Percentiles rank a stretch among this genome's conserved stretches.
These are phyloP conservation scores for Aegilops longissima DNA, from an alignment of 176 grass and related monocot genomes.

Conservation along the genomic window DNA sequence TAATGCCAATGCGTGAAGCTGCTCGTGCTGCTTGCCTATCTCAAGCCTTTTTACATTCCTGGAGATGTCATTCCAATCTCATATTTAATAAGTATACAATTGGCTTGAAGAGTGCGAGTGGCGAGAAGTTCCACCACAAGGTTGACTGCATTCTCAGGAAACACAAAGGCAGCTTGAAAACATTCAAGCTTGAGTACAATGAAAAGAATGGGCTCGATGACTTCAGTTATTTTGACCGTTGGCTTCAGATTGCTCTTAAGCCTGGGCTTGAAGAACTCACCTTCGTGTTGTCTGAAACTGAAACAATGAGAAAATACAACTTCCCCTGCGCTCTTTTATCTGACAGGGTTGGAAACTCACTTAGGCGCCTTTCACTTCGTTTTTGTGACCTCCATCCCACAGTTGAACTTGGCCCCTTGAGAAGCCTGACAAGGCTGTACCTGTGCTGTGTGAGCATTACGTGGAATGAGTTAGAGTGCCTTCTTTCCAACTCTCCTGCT, in stretches of 20 bases:
- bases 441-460: background rate
- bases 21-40: slow-evolving; percentile 23
- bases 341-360: background rate
- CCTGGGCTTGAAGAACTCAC: slow-evolving; percentile 17
- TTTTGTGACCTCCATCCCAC: background rate
- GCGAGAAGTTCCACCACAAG: background rate
- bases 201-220: background rate
- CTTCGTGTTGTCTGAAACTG: background rate
- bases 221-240: background rate
- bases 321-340: slow-evolving; percentile 12
- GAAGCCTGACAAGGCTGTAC: slow-evolving; percentile 3
- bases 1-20: slow-evolving; percentile 1
- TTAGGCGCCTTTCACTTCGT: background rate
- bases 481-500: slow-evolving; percentile 11
- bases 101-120: background rate
- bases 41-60: background rate
- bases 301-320: slow-evolving; percentile 6
- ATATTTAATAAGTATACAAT: background rate
- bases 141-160: background rate
- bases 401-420: slow-evolving; percentile 9
- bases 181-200: background rate
- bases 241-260: slow-evolving; percentile 17
- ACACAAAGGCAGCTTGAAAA: background rate
- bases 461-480: background rate
- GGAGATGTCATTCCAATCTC: slow-evolving; percentile 12